Evolutionary conservation across 139 green algal species (phyloP).

Genomic region (Parachlorella kessleri): DNA sequence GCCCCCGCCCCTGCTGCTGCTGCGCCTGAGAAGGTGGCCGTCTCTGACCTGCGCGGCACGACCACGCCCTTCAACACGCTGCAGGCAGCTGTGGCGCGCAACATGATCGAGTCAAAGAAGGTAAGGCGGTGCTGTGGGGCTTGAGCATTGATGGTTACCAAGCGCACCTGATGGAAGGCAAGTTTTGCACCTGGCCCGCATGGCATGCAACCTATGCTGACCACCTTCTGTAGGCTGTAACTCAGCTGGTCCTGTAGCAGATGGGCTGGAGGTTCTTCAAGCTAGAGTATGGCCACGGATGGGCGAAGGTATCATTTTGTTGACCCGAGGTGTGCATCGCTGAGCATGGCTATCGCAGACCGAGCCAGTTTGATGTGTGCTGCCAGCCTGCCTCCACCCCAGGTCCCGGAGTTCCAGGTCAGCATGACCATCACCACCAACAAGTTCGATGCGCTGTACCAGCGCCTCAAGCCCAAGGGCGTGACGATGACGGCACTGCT

Average conservation of each 20-base stretch:
- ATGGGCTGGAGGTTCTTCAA: too few relatives aligned
- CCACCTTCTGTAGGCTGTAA: too few relatives aligned
- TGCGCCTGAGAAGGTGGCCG: constrained; percentile 56
- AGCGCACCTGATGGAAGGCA: too few relatives aligned
- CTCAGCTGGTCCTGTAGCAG: too few relatives aligned
- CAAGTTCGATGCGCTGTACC: constrained; percentile 94
- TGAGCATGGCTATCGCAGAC: too few relatives aligned
- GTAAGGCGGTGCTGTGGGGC: constrained; percentile 63
- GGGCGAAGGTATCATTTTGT: too few relatives aligned
- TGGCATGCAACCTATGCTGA: too few relatives aligned
- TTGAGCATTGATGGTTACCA: too few relatives aligned
- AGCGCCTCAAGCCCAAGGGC: constrained; percentile 92
- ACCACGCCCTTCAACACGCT: constrained; percentile 91
- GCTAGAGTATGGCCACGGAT: too few relatives aligned
- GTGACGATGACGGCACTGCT: constrained; percentile 96
- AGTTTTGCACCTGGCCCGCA: too few relatives aligned
- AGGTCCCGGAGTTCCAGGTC: constrained; percentile 96
- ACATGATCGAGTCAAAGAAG: constrained; percentile 94
- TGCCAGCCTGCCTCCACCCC: not conserved
- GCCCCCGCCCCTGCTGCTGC: constrained; percentile 35
- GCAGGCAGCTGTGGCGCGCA: constrained; percentile 89
- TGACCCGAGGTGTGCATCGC: too few relatives aligned
- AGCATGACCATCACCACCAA: constrained; percentile 92
- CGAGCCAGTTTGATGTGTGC: not conserved
- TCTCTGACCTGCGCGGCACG: constrained; percentile 84